Percentiles rank a stretch among this genome's conserved stretches.
These are phyloP conservation scores for Moricandia arvensis DNA, from an alignment of 345 rosid species.

Conservation along the genomic window DNA sequence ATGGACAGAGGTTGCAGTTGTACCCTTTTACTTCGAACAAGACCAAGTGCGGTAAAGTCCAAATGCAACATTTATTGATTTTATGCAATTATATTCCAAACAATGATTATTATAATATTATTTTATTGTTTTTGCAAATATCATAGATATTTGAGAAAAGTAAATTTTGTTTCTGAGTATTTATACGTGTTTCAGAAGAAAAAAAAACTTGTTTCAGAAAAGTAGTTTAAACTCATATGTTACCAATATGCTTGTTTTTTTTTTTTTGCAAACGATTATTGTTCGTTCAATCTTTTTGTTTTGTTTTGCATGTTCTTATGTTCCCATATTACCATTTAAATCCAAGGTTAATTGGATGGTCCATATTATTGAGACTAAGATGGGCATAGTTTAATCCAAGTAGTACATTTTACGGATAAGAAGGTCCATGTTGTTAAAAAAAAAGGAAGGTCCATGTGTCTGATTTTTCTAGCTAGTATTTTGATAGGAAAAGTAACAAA, in stretches of 20 bases:
- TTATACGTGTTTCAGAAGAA: too few species aligned
- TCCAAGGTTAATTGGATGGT: neutral
- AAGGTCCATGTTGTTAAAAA: constrained; percentile 4
- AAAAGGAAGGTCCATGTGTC: neutral
- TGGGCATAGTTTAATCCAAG: neutral
- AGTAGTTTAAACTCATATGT: neutral
- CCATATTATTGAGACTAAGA: neutral
- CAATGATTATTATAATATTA: too few species aligned
- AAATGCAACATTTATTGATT: neutral
- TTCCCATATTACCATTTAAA: neutral
- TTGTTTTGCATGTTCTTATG: neutral
- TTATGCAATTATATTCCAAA: neutral
- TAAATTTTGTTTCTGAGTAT: too few species aligned
- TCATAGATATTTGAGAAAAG: neutral
- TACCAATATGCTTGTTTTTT: neutral
- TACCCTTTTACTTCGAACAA: neutral
- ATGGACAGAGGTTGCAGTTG: neutral
- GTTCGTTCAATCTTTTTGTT: neutral
- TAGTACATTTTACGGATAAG: constrained; percentile 4
- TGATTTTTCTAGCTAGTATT: neutral
- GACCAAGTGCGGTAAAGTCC: neutral
- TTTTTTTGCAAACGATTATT: neutral
- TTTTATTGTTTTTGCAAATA: neutral
- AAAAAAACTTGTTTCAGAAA: neutral
- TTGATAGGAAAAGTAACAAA: neutral